Percentiles rank a stretch among this genome's conserved stretches.
Evolutionary conservation across 352 stramenopile genomes (phyloP).

Genomic region (Phytophthora sp.): DNA sequence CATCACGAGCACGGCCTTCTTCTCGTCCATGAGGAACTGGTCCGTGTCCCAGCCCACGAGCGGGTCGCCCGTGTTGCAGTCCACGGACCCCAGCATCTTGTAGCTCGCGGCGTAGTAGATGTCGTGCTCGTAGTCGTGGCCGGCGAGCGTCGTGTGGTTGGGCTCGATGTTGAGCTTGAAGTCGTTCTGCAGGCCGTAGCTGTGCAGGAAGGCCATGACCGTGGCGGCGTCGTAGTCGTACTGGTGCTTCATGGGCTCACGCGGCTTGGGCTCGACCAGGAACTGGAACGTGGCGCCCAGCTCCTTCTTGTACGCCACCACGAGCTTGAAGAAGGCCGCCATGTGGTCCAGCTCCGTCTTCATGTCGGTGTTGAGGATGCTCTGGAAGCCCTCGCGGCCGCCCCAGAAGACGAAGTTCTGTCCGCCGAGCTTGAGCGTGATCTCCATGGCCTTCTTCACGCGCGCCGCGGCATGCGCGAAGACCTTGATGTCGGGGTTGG

Average conservation of each 20-base stretch:
- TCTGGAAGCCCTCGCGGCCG: slow-evolving; percentile 83
- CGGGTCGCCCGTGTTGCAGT: slow-evolving; percentile 83
- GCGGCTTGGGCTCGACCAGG: slow-evolving; percentile 86
- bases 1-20: slow-evolving; percentile 80
- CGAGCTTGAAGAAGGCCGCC: slow-evolving; percentile 84
- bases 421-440: slow-evolving; percentile 82
- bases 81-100: slow-evolving; percentile 83
- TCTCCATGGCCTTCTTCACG: slow-evolving; percentile 89
- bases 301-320: slow-evolving; percentile 78
- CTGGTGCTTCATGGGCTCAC: slow-evolving; percentile 89
- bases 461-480: slow-evolving; percentile 77
- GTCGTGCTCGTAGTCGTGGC: slow-evolving; percentile 88
- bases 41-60: slow-evolving; percentile 76
- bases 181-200: slow-evolving; percentile 75
- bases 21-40: slow-evolving; percentile 85
- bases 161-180: slow-evolving; percentile 92
- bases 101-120: slow-evolving; percentile 76
- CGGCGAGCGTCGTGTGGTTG: slow-evolving; percentile 88
- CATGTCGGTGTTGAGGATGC: slow-evolving; percentile 79
- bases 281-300: slow-evolving; percentile 79
- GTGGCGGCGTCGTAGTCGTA: slow-evolving; percentile 91
- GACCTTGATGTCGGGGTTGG: slow-evolving; percentile 86
- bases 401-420: slow-evolving; percentile 91
- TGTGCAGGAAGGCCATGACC: slow-evolving; percentile 83
- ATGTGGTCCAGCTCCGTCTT: slow-evolving; percentile 85